These are phyloP conservation scores for Dimocarpus longan DNA, from an alignment of 345 rosid genomes.

Conservation along the genomic window DNA sequence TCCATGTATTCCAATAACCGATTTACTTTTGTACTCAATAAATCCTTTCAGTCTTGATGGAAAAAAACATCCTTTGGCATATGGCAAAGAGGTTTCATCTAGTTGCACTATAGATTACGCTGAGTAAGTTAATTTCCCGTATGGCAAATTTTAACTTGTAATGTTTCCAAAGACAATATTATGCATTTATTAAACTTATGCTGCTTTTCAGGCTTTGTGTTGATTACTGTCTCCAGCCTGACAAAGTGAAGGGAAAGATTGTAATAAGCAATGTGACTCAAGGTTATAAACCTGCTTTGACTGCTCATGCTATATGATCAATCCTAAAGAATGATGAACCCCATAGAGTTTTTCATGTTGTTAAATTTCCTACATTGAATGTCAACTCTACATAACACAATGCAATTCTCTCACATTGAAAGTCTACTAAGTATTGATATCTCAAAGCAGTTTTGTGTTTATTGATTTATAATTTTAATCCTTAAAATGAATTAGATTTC, in stretches of 20 bases:
- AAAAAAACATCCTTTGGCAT: constrained; percentile 33
- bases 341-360: not conserved
- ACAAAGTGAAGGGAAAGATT: constrained; percentile 41
- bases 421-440: constrained; percentile 36
- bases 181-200: not conserved
- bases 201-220: constrained; percentile 30
- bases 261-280: constrained; percentile 17
- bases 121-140: constrained; percentile 33
- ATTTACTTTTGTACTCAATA: constrained; percentile 27
- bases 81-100: constrained; percentile 17
- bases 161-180: too few species aligned
- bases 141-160: not conserved
- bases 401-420: constrained; percentile 25
- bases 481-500: not conserved
- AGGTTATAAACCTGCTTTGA: not conserved
- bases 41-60: constrained; percentile 36
- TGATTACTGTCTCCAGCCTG: constrained; percentile 27
- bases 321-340: not conserved
- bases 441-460: not conserved
- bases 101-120: not conserved
- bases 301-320: constrained; percentile 34
- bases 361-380: constrained; percentile 29
- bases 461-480: not conserved
- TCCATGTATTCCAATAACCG: not conserved
- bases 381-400: constrained; percentile 1